Base-by-base conservation (phyloP, 108 stramenopile genomes). In the Skeletonema grethae region DNA sequence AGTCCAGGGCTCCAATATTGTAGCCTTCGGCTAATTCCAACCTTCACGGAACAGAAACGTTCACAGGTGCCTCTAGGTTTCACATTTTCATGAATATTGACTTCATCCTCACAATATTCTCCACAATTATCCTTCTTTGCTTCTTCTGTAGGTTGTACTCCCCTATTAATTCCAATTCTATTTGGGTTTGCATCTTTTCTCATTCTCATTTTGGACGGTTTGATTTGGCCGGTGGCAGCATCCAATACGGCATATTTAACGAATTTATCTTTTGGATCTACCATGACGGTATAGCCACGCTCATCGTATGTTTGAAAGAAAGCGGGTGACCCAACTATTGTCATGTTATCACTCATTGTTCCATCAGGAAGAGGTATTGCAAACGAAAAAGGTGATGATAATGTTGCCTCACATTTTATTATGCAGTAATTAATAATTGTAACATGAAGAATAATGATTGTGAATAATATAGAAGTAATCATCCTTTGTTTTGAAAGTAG, bases 291-390 rank as follows among this genome's bases (percentile, higher is more conserved):
- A 59, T 69, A 69, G n/a, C 69, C 69, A 16, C 18, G 35, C 7
- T 61, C 35, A 32, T 69, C 69, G 7, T 61, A 30, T 10, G 29
- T 38, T 39, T 13, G 36, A 63, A 39, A 69, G 61, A 41, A 69
- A 13, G 35, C 61, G 12, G 69, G 69, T 2, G 69, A 69, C 60
- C 69, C 69, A 61, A 69, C 20, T n/a, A 69, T 61, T 25, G 60
- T 29, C 13, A 69, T 69, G 61, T 61, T 61, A 1, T 61, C 61
- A 16, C 61, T 61, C 22, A 22, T 61, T 2, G 61, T 69, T 5
- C 60, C 60, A 61, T 69, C 69, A 3, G 69, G 69, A 9, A 63
- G 60, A 35, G 34, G 18, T 7, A 69, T 22, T 15, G 20, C 3
- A 35, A 61, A 69, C 0, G 60, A 22, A 18, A 55, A 53, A 4